Percentiles rank a stretch among this genome's conserved stretches.
Evolutionary conservation across 2,329 filamentous ascomycete species (phyloP).

Genomic region (Botrytis pseudocinerea): DNA sequence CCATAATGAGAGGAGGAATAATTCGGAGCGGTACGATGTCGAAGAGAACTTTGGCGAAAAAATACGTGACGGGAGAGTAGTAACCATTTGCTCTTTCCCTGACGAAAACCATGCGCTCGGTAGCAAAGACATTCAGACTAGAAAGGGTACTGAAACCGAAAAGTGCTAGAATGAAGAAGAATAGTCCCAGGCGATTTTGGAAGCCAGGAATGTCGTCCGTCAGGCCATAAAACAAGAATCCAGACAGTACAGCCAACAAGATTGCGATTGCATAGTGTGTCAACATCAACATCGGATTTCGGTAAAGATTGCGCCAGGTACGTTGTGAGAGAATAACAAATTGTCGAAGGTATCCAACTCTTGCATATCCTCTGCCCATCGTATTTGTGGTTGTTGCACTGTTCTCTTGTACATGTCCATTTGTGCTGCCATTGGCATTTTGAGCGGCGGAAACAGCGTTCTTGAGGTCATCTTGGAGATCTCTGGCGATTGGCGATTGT

Average conservation of each 20-base stretch:
- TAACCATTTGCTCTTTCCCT: conserved; percentile 96
- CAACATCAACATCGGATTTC: conserved; percentile 97
- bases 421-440: conserved; percentile 64
- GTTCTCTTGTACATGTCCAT: conserved; percentile 54
- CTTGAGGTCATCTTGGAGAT: conserved; percentile 76
- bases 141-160: conserved; percentile 98
- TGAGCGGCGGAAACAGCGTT: conserved; percentile 64
- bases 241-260: conserved; percentile 87
- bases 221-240: conserved; percentile 93
- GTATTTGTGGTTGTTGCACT: conserved; percentile 47
- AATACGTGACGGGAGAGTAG: conserved; percentile 92
- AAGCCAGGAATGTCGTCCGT: conserved; percentile 97
- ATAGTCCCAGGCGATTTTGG: conserved; percentile 93
- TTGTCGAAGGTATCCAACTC: conserved; percentile 76
- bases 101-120: conserved; percentile 86
- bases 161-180: conserved; percentile 94
- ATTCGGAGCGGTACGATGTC: conserved; percentile 94
- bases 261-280: conserved; percentile 98
- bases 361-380: conserved; percentile 77
- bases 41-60: conserved; percentile 94
- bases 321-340: conserved; percentile 86
- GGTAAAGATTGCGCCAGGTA: conserved; percentile 96
- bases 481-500: conserved; percentile 72
- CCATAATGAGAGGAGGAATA: conserved; percentile 92
- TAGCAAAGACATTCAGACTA: conserved; percentile 87